Base-by-base conservation (phyloP, 2,329 filamentous ascomycete genomes). In the Colletotrichum sp. region DNA sequence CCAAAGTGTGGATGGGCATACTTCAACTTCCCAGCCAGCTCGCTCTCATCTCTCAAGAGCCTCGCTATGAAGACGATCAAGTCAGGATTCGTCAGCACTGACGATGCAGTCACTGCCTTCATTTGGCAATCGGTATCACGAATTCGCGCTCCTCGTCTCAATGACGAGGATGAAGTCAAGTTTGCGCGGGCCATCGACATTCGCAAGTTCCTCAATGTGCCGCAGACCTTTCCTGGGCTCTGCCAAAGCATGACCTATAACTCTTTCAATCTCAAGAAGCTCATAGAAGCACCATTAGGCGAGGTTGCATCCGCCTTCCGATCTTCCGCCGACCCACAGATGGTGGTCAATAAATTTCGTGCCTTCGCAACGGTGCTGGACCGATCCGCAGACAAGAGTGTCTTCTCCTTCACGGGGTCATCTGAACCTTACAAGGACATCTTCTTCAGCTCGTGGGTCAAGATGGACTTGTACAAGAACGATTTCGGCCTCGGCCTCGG, bases 371-470 rank as follows among this genome's bases (percentile, higher is more conserved):
- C 87, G 2, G 81, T 83, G 36, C 76, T 89, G 4, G 52, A 81
- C 0, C 78, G 79, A 8, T 75, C 80, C 4, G 71, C 81, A 0
- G 86, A 88, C 69, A 87, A 86, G 73, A 81, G 75, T 0, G 75
- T 57, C 0, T 77, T 86, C n/a, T 82, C 82, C 1, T 76, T 87
- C 5, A 83, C 82, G 3, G 84, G 83, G 0, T 80, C 78, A 6
- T 69, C 87, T 4, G 83, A 88, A 34, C 77, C 83, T 0, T 80
- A 84, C 0, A 80, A 79, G 0, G 89, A 91, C 52, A 81, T 92
- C 4, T 87, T 88, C 83, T 75, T 92, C 7, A 91, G 88, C 73
- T 92, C 89, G 1, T 92, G 90, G 90, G 85, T 86, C 1, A 88
- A 89, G 68, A 79, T 89, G 4, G 81, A 85, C 6, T 83, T 82